Conservation (phyloP, 1,284 basidiomycete species). For the Coriolopsis trogii region DNA sequence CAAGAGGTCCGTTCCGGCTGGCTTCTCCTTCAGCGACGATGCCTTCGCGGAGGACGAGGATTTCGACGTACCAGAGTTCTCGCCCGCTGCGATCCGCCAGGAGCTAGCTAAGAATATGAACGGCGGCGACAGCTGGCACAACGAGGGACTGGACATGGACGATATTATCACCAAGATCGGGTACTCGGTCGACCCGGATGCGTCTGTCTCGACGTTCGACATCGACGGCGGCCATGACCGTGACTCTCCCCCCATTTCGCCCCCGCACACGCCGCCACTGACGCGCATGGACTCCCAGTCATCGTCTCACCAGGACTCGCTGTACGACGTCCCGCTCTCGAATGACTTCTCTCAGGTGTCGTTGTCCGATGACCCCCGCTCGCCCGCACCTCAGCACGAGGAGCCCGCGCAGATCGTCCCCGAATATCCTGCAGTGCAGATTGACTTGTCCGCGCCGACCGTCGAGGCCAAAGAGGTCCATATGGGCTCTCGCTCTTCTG, state of each 20-base stretch:
- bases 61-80: slow-evolving; percentile 50
- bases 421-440: slow-evolving; percentile 47
- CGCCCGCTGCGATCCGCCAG: slow-evolving; percentile 55
- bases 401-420: slow-evolving; percentile 15
- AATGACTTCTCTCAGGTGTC: slow-evolving; percentile 49
- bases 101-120: slow-evolving; percentile 55
- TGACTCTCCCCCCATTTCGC: slow-evolving; percentile 25
- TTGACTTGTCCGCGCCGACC: slow-evolving; percentile 45
- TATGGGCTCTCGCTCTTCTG: slow-evolving; percentile 16
- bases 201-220: slow-evolving; percentile 60
- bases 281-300: slow-evolving; percentile 23
- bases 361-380: slow-evolving; percentile 29
- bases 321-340: slow-evolving; percentile 38
- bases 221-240: slow-evolving; percentile 39
- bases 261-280: slow-evolving; percentile 26
- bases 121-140: slow-evolving; percentile 21
- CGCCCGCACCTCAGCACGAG: slow-evolving; percentile 21
- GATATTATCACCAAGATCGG: slow-evolving; percentile 31
- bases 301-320: slow-evolving; percentile 28
- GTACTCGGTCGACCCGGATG: slow-evolving; percentile 44
- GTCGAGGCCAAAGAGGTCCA: slow-evolving; percentile 29
- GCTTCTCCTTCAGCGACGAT: slow-evolving; percentile 56
- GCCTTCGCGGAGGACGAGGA: slow-evolving; percentile 66
- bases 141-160: slow-evolving; percentile 20
- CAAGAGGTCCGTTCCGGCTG: background rate